These are phyloP conservation scores for Fonsecaea pedrosoi DNA, from an alignment of 2,329 filamentous ascomycete genomes.

Conservation along the genomic window DNA sequence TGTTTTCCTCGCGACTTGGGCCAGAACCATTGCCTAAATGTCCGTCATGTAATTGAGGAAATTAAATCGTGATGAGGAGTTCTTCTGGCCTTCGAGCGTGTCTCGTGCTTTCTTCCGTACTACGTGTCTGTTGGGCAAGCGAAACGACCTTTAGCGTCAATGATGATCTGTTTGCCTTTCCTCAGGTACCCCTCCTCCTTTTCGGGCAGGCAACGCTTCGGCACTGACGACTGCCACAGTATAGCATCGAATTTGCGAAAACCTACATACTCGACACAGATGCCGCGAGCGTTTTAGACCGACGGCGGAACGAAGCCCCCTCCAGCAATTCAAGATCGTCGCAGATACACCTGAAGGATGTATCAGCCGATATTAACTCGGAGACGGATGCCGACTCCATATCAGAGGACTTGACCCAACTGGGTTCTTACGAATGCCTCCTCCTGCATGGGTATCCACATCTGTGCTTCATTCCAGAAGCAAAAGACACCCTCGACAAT, in stretches of 20 bases:
- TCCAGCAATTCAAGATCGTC: not conserved
- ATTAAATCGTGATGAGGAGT: not conserved
- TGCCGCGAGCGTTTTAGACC: slow-evolving; percentile 28
- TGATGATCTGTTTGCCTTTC: slow-evolving; percentile 84
- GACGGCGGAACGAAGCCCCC: not conserved
- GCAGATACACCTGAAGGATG: slow-evolving; percentile 17
- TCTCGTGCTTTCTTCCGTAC: not conserved
- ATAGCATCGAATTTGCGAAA: slow-evolving; percentile 77
- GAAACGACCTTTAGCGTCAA: slow-evolving; percentile 79
- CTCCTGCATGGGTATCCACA: slow-evolving; percentile 73
- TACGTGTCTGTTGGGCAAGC: slow-evolving; percentile 47
- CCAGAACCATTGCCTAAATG: not conserved
- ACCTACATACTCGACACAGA: slow-evolving; percentile 54
- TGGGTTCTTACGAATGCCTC: slow-evolving; percentile 66
- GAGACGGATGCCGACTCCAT: slow-evolving; percentile 41
- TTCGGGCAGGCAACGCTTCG: slow-evolving; percentile 2
- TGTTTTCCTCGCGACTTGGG: not conserved
- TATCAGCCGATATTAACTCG: slow-evolving; percentile 18
- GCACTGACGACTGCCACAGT: slow-evolving; percentile 60
- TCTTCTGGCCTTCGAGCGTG: not conserved
- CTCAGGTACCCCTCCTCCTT: slow-evolving; percentile 67
- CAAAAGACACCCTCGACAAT: slow-evolving; percentile 66
- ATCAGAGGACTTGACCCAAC: slow-evolving; percentile 7
- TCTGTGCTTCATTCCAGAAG: slow-evolving; percentile 81
- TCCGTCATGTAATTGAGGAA: not conserved